Base-by-base conservation (phyloP, 306 rosid genomes). In the Sicyos edulis region DNA sequence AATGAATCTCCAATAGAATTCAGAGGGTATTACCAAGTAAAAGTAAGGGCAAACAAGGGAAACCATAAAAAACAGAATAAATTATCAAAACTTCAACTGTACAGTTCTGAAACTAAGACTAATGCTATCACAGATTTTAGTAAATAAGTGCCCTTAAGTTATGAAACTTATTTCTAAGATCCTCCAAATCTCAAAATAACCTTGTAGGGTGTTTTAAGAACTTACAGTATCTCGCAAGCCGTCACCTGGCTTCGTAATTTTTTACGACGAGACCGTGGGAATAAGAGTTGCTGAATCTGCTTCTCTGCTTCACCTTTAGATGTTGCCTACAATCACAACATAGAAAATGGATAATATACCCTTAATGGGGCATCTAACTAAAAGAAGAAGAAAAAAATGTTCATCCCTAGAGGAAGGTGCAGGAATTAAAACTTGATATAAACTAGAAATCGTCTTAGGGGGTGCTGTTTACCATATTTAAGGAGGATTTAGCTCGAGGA, bases 261-360 rank as follows among this genome's bases (percentile, higher is more conserved):
- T 63, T 90, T 93, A 45, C 93, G 90, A 54, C 85, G 85, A 57
- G 95, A 84, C 3, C 82, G 82, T 4, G 93, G 91, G 75, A 86
- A 84, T 83, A 93, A 65, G 75, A 93, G 98, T 80, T 83, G 90
- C 76, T 81, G 86, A 80, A 93, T 93, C 83, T 90, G 96, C 80
- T 90, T 90, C 68, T 85, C 91, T 65, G 96, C 98, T 54, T 83
- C 86, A 53, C 70, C 65, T 78, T 77, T 85, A 16, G 98, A 88
- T 16, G 63, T 81, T 34, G 88, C 98, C 96, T 92, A 78, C 80
- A 85, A 82, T 74, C 66, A 62, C 54, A 77, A 59, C 53, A 49
- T 20, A 70, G 12, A 44, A 42, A 76, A 26, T 50, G 53, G 17
- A 57, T 34, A 11, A 54, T 21, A 17, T 44, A 65, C 5, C 21